phyloP scores from a whole-genome alignment of 495 filamentous ascomycete species.

The Penicillium ucsense region DNA sequence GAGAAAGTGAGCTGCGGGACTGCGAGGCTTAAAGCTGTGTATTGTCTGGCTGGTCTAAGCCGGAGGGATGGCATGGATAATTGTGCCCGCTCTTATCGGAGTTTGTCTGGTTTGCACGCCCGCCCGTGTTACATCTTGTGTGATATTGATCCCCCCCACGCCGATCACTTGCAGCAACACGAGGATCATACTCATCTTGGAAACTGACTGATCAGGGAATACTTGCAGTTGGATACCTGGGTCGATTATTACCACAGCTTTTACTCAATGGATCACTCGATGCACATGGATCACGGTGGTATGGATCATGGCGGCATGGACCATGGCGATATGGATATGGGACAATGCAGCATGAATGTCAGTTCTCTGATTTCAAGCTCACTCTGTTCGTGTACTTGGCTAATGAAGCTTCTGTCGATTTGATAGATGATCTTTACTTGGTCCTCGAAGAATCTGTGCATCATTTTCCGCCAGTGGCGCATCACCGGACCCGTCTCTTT shows the following conservation, averaged over 20 bases:
- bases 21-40: background rate
- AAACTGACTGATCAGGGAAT: too few species aligned
- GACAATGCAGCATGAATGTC: conserved; percentile 79
- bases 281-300: conserved; percentile 33
- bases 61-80: background rate
- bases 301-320: conserved; percentile 32
- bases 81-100: conserved; percentile 20
- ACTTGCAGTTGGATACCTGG: too few species aligned
- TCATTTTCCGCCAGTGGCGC: conserved; percentile 89
- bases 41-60: background rate
- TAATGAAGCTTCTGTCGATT: background rate
- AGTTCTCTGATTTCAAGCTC: conserved; percentile 7
- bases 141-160: conserved; percentile 1
- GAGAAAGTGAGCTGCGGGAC: conserved; percentile 9
- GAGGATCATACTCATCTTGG: too few species aligned
- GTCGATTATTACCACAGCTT: background rate
- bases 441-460: conserved; percentile 84
- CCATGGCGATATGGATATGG: conserved; percentile 54
- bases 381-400: too few species aligned
- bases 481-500: conserved; percentile 62
- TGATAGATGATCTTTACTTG: conserved; percentile 93
- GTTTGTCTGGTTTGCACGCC: conserved; percentile 36
- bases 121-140: conserved; percentile 2
- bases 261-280: conserved; percentile 26
- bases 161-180: background rate